Percentiles rank a stretch among this genome's conserved stretches.
These are phyloP conservation scores for Rhodotorula glutinis DNA, from an alignment of 1,284 basidiomycete species.

Conservation along the genomic window DNA sequence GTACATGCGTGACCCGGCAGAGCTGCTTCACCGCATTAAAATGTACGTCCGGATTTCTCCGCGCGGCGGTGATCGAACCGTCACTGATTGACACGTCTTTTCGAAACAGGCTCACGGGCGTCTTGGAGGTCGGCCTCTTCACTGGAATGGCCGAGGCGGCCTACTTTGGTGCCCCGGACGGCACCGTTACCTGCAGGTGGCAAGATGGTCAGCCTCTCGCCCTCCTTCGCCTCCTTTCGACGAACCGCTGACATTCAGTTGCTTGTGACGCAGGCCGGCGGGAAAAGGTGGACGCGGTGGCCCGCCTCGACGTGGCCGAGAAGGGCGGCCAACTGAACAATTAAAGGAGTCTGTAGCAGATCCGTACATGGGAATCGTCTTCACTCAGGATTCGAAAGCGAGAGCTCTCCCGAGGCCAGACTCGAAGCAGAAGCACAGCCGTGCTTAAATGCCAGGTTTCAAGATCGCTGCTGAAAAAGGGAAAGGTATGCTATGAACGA, in stretches of 20 bases:
- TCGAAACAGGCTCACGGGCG: slow-evolving; percentile 74
- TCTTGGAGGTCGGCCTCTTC: slow-evolving; percentile 95
- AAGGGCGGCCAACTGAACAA: neutral
- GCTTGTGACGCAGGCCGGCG: neutral
- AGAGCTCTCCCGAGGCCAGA: too few relatives aligned
- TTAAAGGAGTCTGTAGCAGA: too few relatives aligned
- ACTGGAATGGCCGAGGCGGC: slow-evolving; percentile 89
- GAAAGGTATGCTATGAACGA: too few relatives aligned
- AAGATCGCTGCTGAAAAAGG: too few relatives aligned
- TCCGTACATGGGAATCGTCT: too few relatives aligned
- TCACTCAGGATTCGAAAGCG: too few relatives aligned
- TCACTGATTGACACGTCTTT: neutral
- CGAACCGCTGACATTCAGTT: neutral
- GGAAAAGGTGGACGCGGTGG: slow-evolving; percentile 15
- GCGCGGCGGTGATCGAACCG: too few relatives aligned
- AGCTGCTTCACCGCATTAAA: slow-evolving; percentile 46
- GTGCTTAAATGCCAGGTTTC: too few relatives aligned
- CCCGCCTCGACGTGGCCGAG: slow-evolving; percentile 7
- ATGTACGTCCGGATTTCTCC: slow-evolving; percentile 29
- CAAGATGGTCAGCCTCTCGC: slow-evolving; percentile 28
- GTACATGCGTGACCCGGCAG: slow-evolving; percentile 65
- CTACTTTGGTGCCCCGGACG: slow-evolving; percentile 70
- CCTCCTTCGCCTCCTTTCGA: neutral
- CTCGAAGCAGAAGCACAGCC: too few relatives aligned
- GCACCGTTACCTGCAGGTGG: slow-evolving; percentile 34